Percentiles rank a stretch among this genome's conserved stretches.
Conservation (phyloP, 192 early-diverging fungal species). For the Pilaira anomala region DNA sequence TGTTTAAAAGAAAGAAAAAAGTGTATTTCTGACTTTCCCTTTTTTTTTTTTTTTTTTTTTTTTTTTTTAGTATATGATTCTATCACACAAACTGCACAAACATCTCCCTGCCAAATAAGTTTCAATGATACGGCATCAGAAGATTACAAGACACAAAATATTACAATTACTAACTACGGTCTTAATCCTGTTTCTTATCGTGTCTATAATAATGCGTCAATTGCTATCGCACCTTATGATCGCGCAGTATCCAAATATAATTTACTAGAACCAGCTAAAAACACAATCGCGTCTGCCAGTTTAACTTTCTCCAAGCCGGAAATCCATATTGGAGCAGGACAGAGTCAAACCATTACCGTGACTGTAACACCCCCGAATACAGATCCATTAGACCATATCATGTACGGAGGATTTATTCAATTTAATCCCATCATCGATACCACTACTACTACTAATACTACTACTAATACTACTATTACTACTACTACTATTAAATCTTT, state of each 20-base stretch:
- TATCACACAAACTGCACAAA: constrained; percentile 29
- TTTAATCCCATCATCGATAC: constrained; percentile 15
- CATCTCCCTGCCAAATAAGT: constrained; percentile 46
- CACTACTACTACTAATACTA: constrained; percentile 20
- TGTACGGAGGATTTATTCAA: constrained; percentile 50
- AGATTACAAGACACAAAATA: constrained; percentile 27
- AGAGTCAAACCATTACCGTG: constrained; percentile 19
- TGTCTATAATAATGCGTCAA: constrained; percentile 36
- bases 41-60: background rate
- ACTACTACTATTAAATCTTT: constrained; percentile 16
- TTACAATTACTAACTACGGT: constrained; percentile 45
- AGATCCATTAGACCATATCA: constrained; percentile 26
- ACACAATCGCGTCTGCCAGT: constrained; percentile 8
- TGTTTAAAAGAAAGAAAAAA: too few species aligned
- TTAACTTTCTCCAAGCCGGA: constrained; percentile 20
- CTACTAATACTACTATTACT: constrained; percentile 9
- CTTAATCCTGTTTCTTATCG: constrained; percentile 35
- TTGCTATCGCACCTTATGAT: constrained; percentile 42
- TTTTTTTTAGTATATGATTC: constrained; percentile 34
- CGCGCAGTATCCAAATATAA: constrained; percentile 8
- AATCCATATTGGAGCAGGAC: constrained; percentile 22
- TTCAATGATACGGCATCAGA: constrained; percentile 49
- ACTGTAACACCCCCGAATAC: constrained; percentile 28
- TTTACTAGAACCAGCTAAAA: constrained; percentile 9
- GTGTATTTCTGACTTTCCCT: too few species aligned